Percentiles rank a stretch among this genome's conserved stretches.
Evolutionary conservation across 2,329 filamentous ascomycete genomes (phyloP).

Genomic region (Beauveria australis): DNA sequence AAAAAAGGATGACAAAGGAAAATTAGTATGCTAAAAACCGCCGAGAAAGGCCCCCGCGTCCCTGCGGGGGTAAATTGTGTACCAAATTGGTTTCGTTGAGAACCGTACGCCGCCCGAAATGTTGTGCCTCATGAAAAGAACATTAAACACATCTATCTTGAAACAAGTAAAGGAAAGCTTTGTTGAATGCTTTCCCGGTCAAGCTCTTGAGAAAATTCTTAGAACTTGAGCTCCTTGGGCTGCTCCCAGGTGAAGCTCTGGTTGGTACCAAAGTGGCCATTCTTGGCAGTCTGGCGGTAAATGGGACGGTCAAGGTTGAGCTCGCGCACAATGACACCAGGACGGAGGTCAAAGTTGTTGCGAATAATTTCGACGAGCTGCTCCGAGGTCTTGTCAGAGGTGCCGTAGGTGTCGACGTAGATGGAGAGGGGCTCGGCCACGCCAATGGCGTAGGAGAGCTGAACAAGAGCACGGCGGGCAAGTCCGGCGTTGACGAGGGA

Average conservation of each 20-base stretch:
- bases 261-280: conserved; percentile 97
- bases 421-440: conserved; percentile 96
- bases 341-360: conserved; percentile 94
- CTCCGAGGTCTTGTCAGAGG: conserved; percentile 77
- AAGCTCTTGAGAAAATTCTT: conserved; percentile 33
- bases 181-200: conserved; percentile 33
- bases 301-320: conserved; percentile 92
- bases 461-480: conserved; percentile 85
- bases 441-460: conserved; percentile 99
- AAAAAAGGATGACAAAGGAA: conserved; percentile 20
- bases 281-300: conserved; percentile 98
- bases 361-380: conserved; percentile 93
- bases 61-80: conserved; percentile 19
- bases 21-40: conserved; percentile 26
- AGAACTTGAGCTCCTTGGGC: conserved; percentile 90
- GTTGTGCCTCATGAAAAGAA: conserved; percentile 29
- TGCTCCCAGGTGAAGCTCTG: conserved; percentile 97
- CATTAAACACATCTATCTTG: conserved; percentile 29
- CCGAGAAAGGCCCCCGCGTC: conserved; percentile 19
- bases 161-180: conserved; percentile 25
- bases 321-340: conserved; percentile 97
- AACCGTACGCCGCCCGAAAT: conserved; percentile 34
- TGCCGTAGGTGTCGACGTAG: conserved; percentile 97
- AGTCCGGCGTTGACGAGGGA: conserved; percentile 85
- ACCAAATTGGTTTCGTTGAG: conserved; percentile 36